phyloP scores from a whole-genome alignment of 176 grass and related monocot genomes.

The Oryza brachyantha region DNA sequence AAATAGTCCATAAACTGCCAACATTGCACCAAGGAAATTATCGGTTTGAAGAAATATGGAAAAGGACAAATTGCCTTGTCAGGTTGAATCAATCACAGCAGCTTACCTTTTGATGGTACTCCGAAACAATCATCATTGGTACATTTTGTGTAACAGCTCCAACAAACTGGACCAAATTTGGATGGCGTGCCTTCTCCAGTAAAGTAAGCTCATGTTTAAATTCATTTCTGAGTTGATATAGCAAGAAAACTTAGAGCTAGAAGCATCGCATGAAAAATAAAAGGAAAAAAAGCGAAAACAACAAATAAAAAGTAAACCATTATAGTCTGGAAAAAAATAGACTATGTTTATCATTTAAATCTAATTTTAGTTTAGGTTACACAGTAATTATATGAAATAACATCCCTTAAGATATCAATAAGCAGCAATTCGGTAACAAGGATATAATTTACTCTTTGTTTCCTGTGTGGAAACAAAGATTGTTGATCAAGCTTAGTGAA shows the following conservation, averaged over 20 bases:
- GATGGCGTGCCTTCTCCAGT: constrained; percentile 84
- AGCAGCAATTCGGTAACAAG: not conserved
- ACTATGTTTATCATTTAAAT: not conserved
- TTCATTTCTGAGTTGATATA: constrained; percentile 63
- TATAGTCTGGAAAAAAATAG: not conserved
- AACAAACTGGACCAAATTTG: constrained; percentile 97
- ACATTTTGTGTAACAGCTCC: constrained; percentile 95
- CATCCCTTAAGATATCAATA: not conserved
- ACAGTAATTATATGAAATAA: not conserved
- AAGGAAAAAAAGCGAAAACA: not conserved
- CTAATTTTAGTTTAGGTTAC: not conserved
- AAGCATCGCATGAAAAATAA: constrained; percentile 10
- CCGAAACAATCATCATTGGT: constrained; percentile 98
- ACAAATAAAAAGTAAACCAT: not conserved
- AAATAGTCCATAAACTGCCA: not conserved
- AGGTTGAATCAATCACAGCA: not conserved
- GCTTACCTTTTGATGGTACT: constrained; percentile 83
- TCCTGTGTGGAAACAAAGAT: not conserved
- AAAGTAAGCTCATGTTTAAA: constrained; percentile 90
- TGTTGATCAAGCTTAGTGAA: not conserved
- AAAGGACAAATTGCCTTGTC: not conserved
- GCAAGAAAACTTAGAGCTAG: constrained; percentile 6
- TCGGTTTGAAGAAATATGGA: not conserved
- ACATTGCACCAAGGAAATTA: not conserved
- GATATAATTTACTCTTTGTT: not conserved